Percentiles rank a stretch among this genome's conserved stretches.
These are phyloP conservation scores for Hortiboletus rubellus DNA, from an alignment of 1,284 basidiomycete genomes.

Conservation along the genomic window DNA sequence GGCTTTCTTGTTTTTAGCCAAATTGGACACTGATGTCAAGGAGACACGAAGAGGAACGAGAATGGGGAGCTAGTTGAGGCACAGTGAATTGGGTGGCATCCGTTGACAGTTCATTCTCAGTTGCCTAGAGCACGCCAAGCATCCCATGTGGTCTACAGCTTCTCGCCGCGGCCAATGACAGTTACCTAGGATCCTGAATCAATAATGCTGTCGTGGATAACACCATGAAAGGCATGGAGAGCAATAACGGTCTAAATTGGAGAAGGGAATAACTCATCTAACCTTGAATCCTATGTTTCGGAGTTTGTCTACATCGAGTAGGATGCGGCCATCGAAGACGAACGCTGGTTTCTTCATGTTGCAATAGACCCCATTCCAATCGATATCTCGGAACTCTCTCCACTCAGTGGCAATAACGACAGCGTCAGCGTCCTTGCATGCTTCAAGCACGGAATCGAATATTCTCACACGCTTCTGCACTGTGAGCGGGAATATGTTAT, in stretches of 20 bases:
- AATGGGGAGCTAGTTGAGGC: conserved; percentile 1
- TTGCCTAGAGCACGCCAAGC: background rate
- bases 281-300: conserved; percentile 93
- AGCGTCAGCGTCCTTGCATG: conserved; percentile 88
- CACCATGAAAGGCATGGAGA: conserved; percentile 5
- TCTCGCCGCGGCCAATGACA: conserved; percentile 39
- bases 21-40: conserved; percentile 9
- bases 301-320: conserved; percentile 81
- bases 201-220: conserved; percentile 13
- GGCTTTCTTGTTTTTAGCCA: conserved; percentile 7
- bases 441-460: conserved; percentile 75
- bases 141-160: conserved; percentile 19
- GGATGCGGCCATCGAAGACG: conserved; percentile 88
- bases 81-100: conserved; percentile 11
- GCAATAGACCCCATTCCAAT: conserved; percentile 86
- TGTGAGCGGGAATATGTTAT: conserved; percentile 30
- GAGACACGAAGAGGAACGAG: background rate
- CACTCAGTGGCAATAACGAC: conserved; percentile 94
- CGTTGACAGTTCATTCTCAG: background rate
- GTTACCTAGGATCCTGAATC: conserved; percentile 27
- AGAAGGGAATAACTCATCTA: conserved; percentile 24
- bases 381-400: conserved; percentile 92
- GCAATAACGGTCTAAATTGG: background rate
- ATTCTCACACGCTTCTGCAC: conserved; percentile 90
- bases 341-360: conserved; percentile 96